Percentiles rank a stretch among this genome's conserved stretches.
These are phyloP conservation scores for Penicillium sp. DNA, from an alignment of 2,329 filamentous ascomycete genomes.

Conservation along the genomic window DNA sequence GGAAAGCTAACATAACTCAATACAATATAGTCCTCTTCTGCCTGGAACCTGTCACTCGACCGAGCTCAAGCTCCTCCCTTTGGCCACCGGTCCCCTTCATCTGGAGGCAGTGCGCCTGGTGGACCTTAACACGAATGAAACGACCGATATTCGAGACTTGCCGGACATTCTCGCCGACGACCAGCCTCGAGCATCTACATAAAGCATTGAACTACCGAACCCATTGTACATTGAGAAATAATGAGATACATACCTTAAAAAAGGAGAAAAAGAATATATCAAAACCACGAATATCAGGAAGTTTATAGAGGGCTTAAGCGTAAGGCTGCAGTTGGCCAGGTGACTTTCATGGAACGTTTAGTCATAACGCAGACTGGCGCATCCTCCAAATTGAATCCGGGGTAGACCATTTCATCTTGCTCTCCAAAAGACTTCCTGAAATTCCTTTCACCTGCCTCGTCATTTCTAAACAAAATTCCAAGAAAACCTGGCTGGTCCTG, in stretches of 20 bases:
- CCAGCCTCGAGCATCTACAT: slow-evolving; percentile 14
- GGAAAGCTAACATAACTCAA: slow-evolving; percentile 4
- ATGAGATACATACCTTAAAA: neutral
- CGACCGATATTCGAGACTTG: slow-evolving; percentile 55
- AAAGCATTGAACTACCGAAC: neutral
- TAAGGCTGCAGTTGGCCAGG: neutral
- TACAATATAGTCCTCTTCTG: slow-evolving; percentile 47
- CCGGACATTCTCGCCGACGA: slow-evolving; percentile 53
- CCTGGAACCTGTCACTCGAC: slow-evolving; percentile 57
- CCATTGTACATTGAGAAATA: neutral
- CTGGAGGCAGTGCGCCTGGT: slow-evolving; percentile 55
- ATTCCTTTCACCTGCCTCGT: neutral
- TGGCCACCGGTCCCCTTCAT: slow-evolving; percentile 51
- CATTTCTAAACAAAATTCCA: neutral
- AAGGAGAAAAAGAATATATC: too few relatives aligned
- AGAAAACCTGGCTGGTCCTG: neutral
- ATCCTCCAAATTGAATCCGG: neutral
- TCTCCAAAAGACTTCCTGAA: neutral
- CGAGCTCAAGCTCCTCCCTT: slow-evolving; percentile 54
- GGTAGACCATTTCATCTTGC: neutral
- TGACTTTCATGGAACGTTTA: neutral
- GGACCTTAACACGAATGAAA: slow-evolving; percentile 56
- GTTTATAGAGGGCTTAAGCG: neutral
- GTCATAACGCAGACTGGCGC: neutral
- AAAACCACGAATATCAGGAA: neutral